Conservation (phyloP, 345 rosid species). For the Sisymbrium altissimum region DNA sequence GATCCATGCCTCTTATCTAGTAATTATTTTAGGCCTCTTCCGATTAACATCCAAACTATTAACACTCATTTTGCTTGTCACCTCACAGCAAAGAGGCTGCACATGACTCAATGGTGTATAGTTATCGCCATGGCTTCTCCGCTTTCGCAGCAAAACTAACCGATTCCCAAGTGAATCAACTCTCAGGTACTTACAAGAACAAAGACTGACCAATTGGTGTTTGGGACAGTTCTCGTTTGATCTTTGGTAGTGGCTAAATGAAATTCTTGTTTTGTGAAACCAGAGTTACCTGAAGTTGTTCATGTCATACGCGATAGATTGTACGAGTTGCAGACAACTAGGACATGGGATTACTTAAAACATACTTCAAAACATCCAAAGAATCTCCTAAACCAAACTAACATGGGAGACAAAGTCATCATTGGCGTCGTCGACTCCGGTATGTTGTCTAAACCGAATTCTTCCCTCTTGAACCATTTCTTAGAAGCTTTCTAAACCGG, state of each 20-base stretch:
- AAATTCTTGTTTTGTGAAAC: neutral
- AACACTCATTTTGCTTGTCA: neutral
- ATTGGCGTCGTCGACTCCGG: conserved; percentile 66
- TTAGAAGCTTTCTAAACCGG: neutral
- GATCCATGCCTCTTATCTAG: neutral
- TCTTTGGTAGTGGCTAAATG: neutral
- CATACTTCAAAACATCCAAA: conserved; percentile 41
- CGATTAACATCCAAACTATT: neutral
- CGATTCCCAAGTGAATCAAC: conserved; percentile 44
- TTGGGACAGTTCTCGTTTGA: neutral
- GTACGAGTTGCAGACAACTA: conserved; percentile 54
- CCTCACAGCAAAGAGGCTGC: conserved; percentile 50
- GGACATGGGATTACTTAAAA: conserved; percentile 67
- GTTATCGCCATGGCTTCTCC: conserved; percentile 69
- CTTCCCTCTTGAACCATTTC: neutral
- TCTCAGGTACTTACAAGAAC: conserved; percentile 38
- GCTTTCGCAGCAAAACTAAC: conserved; percentile 71
- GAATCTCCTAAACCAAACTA: conserved; percentile 41
- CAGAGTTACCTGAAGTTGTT: conserved; percentile 57
- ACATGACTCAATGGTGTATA: conserved; percentile 47
- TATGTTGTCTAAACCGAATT: conserved; percentile 5
- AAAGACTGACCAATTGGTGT: neutral
- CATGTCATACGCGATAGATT: conserved; percentile 54
- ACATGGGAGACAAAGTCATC: conserved; percentile 58
- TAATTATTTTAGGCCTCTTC: neutral